A percentile compares a stretch with the other conserved stretches of the same genome.
These are phyloP conservation scores for Lecanicillium sp. DNA, from an alignment of 2,329 filamentous ascomycete genomes.

Conservation along the genomic window DNA sequence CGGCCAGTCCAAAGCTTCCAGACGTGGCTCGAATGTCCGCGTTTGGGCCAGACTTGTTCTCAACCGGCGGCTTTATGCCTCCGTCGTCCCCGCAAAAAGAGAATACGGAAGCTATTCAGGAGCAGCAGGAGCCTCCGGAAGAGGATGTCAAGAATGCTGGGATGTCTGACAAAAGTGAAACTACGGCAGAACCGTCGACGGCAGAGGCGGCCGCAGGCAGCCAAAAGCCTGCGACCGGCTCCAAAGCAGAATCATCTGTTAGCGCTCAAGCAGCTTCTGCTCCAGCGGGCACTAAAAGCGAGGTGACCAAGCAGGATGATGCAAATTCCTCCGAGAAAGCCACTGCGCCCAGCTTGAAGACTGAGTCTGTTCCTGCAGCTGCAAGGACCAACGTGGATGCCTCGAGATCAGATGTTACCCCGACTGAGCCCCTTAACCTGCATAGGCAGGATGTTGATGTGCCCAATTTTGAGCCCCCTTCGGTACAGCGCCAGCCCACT, in stretches of 20 bases:
- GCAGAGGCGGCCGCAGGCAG: neutral
- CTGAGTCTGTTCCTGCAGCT: too few relatives aligned
- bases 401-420: conserved; percentile 21
- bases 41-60: conserved; percentile 52
- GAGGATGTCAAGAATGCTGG: conserved; percentile 4
- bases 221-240: neutral
- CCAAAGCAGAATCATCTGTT: neutral
- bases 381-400: neutral
- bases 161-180: neutral
- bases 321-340: neutral
- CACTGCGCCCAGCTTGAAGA: too few relatives aligned
- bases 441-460: conserved; percentile 24
- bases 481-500: conserved; percentile 33
- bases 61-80: conserved; percentile 13
- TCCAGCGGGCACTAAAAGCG: neutral
- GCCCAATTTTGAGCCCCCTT: conserved; percentile 25
- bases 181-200: neutral
- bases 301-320: neutral
- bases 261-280: neutral
- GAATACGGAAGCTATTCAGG: conserved; percentile 4
- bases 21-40: conserved; percentile 49
- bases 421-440: conserved; percentile 37
- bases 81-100: conserved; percentile 11
- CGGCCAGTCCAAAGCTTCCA: conserved; percentile 49
- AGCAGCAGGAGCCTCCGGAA: conserved; percentile 4